phyloP scores from a whole-genome alignment of 2,329 filamentous ascomycete genomes.

The Pseudocercospora macadamiae region DNA sequence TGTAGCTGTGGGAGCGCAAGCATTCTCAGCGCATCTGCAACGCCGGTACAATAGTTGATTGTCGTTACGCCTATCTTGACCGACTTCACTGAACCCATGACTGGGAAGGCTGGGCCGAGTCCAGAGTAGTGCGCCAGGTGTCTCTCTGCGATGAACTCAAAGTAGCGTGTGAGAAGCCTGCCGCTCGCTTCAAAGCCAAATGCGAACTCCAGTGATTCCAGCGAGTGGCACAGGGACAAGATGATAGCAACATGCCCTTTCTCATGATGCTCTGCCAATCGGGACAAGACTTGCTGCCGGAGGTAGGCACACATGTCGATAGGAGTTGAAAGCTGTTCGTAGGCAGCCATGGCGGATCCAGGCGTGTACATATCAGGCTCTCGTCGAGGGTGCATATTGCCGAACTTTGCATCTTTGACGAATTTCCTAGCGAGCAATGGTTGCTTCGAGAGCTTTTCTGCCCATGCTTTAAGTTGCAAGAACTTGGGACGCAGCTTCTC shows the following conservation, averaged over 20 bases:
- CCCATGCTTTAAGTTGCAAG: constrained; percentile 1
- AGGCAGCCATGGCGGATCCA: neutral
- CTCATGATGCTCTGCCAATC: constrained; percentile 2
- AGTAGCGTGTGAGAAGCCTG: constrained; percentile 1
- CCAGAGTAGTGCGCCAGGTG: neutral
- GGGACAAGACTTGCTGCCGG: neutral
- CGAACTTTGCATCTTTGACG: neutral
- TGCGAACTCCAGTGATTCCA: neutral
- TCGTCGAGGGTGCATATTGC: constrained; percentile 1
- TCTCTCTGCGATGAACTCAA: neutral
- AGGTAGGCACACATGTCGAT: constrained; percentile 2
- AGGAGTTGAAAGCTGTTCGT: neutral
- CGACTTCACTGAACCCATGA: neutral
- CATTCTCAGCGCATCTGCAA: neutral
- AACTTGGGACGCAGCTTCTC: neutral
- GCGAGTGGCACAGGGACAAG: neutral
- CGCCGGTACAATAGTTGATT: neutral
- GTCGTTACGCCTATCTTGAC: neutral
- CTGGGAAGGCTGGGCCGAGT: neutral
- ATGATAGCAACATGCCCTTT: constrained; percentile 2
- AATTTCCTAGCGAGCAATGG: neutral
- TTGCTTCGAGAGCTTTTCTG: neutral
- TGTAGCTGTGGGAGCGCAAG: neutral
- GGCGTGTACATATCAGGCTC: neutral
- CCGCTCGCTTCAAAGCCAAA: constrained; percentile 1